These are phyloP conservation scores for Nitzschia sp. DNA, from an alignment of 108 stramenopile genomes.

Conservation along the genomic window DNA sequence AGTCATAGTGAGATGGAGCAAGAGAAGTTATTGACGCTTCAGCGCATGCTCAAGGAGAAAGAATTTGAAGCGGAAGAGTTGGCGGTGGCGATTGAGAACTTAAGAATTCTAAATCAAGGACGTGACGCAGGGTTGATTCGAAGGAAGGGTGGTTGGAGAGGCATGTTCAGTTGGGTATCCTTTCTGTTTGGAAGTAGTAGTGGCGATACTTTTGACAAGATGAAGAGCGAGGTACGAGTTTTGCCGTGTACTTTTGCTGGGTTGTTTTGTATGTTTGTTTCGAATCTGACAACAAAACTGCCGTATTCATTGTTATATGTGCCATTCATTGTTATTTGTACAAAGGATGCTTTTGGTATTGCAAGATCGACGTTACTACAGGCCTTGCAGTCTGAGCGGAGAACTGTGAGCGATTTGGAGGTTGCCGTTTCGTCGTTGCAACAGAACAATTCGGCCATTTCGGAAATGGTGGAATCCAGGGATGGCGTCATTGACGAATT, in stretches of 20 bases:
- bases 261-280: not conserved
- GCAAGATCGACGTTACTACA: slow-evolving; percentile 71
- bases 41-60: slow-evolving; percentile 46
- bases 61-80: slow-evolving; percentile 57
- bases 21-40: slow-evolving; percentile 32
- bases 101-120: slow-evolving; percentile 31
- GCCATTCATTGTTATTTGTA: too few species aligned
- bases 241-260: not conserved
- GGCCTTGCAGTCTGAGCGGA: slow-evolving; percentile 72
- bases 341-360: slow-evolving; percentile 50
- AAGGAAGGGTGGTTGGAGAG: slow-evolving; percentile 9
- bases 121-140: slow-evolving; percentile 5
- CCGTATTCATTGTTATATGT: too few species aligned
- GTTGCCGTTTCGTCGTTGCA: slow-evolving; percentile 48
- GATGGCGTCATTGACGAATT: slow-evolving; percentile 73
- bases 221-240: slow-evolving; percentile 19
- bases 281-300: not conserved
- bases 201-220: slow-evolving; percentile 12
- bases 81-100: slow-evolving; percentile 45
- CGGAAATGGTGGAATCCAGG: slow-evolving; percentile 73
- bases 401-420: slow-evolving; percentile 77
- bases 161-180: slow-evolving; percentile 37
- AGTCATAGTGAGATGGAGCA: slow-evolving; percentile 31
- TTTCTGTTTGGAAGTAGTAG: slow-evolving; percentile 27
- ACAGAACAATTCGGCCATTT: slow-evolving; percentile 78